Conservation (phyloP, 2,329 filamentous ascomycete genomes). For the Talaromyces sp. region DNA sequence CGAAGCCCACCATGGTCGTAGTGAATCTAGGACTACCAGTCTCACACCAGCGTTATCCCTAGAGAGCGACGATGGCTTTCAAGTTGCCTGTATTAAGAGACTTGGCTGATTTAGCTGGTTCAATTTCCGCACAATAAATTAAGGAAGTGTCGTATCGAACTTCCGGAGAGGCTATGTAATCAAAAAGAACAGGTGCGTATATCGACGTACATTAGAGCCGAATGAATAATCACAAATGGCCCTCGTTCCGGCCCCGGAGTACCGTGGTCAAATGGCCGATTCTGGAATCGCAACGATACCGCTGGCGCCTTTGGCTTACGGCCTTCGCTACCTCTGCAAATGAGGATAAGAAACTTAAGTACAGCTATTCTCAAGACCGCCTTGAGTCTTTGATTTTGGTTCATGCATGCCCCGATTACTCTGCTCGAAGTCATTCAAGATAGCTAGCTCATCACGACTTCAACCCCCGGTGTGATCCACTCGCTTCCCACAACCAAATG, state of each 20-base stretch:
- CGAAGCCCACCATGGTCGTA: not conserved
- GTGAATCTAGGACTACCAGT: not conserved
- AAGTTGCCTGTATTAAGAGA: not conserved
- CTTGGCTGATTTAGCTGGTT: not conserved
- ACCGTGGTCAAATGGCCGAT: not conserved
- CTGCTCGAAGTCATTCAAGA: constrained; percentile 1
- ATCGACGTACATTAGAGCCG: not conserved
- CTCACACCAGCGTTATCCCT: not conserved
- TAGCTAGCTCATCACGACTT: not conserved
- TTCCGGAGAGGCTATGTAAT: constrained; percentile 2
- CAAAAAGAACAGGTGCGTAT: not conserved
- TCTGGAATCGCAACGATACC: not conserved
- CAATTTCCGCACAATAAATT: not conserved
- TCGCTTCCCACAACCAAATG: not conserved
- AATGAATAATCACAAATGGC: not conserved
- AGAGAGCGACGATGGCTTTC: not conserved
- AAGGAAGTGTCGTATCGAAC: not conserved
- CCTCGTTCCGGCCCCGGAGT: not conserved
- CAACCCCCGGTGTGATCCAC: not conserved
- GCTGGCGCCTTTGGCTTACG: not conserved
- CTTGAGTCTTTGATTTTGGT: not conserved
- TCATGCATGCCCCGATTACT: not conserved
- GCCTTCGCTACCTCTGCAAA: not conserved
- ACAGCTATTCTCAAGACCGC: not conserved
- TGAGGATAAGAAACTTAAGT: not conserved